Percentiles rank a stretch among this genome's conserved stretches.
Conservation (phyloP, 352 stramenopile genomes). For the Aphanomyces invadans region DNA sequence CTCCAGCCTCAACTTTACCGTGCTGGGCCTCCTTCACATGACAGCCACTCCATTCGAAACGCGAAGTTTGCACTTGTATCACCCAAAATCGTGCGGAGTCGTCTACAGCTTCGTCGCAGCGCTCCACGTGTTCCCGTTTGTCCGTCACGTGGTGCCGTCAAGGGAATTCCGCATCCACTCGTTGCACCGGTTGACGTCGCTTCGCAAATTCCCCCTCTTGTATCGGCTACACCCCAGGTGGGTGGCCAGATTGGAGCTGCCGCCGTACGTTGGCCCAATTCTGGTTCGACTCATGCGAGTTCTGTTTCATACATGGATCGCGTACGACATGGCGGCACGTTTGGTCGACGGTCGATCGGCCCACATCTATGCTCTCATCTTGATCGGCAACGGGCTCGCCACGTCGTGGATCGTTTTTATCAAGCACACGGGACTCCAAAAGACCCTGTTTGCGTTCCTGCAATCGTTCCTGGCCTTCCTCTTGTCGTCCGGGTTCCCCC, state of each 20-base stretch:
- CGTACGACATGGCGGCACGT: not conserved
- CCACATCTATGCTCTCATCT: not conserved
- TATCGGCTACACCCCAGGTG: too few species aligned
- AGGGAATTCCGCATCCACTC: not conserved
- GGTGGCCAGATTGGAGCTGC: not conserved
- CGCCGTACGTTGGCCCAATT: not conserved
- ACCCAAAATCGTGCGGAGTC: not conserved
- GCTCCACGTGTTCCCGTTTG: not conserved
- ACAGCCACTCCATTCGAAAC: not conserved
- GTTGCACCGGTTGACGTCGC: not conserved
- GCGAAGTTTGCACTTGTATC: not conserved
- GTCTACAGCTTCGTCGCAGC: not conserved
- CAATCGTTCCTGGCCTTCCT: not conserved
- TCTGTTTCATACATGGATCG: not conserved
- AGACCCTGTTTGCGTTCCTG: not conserved
- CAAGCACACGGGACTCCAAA: not conserved
- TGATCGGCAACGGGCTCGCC: not conserved
- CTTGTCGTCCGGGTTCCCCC: not conserved
- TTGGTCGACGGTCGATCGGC: not conserved
- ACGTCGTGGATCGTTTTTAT: conserved; percentile 9
- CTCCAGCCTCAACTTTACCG: not conserved
- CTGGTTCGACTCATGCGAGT: not conserved
- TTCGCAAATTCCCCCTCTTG: not conserved
- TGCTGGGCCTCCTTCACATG: not conserved
- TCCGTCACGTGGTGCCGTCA: not conserved